Evolutionary conservation across 2,329 filamentous ascomycete genomes (phyloP), one percentile per base, ranked within the genome.

Genomic region (Fusarium sp.): DNA sequence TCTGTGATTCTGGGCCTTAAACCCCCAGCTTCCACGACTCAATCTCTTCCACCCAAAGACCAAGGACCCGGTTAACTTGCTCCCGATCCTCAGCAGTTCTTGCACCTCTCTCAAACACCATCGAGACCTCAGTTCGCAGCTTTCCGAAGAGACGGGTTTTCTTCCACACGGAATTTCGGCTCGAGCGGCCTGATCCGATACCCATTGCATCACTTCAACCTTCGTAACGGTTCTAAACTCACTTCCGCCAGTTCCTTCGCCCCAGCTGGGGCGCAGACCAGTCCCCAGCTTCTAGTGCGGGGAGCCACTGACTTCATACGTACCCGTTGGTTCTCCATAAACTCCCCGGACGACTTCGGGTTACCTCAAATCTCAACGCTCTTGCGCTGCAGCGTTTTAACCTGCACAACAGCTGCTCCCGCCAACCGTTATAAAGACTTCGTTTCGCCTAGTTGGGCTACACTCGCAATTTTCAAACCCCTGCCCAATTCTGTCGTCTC

Each of bases 1-100:
- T 63, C 59, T 62, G 35, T 58, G 29, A 57, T 57, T 57, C 41
- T 57, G 60, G 58, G 72, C 68, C 62, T 76, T 75, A 72, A 75
- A 76, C 73, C 73, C 71, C 75, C 75, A 77, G 75, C 66, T 76
- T 77, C 75, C 66, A 72, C 64, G 65, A 64, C 72, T 74, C 63
- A 72, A 62, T 67, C 64, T 73, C 62, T 75, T 65, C 72, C 65
- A 62, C 65, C 65, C 73, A 73, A 62, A 53, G 33, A 63, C 39
- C 41, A 47, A 57, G 25, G 62, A 62, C 71, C 73, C 52, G 42
- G 66, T 67, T 64, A 59, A 46, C 57, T 71, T 49, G 49, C 47
- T 56, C 62, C 60, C 45, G 67, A 65, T 73, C 70, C 65, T 75
- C 69, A 59, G 22, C 22, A 22, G 22, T 72, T 71, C 73, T 67